Percentiles rank a stretch among this genome's conserved stretches.
Conservation (phyloP, 345 rosid genomes). For the Psidium guajava region DNA sequence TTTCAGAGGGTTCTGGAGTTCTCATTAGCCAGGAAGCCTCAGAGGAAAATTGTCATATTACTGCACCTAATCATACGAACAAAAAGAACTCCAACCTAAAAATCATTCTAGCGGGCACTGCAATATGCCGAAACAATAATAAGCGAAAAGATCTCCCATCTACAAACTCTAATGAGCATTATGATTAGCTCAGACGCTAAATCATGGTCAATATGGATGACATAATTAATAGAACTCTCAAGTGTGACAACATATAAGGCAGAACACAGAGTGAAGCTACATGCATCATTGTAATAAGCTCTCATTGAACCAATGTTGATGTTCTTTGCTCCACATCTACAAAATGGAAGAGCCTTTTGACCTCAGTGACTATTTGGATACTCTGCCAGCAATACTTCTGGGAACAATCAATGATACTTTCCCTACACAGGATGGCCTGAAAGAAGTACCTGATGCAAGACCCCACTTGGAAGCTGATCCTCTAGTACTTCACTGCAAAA, state of each 20-base stretch:
- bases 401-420: not conserved
- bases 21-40: not conserved
- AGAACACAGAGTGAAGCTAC: not conserved
- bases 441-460: slow-evolving; percentile 59
- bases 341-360: not conserved
- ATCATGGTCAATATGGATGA: not conserved
- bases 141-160: not conserved
- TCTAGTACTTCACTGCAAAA: slow-evolving; percentile 68
- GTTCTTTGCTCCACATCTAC: not conserved
- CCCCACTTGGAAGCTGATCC: slow-evolving; percentile 48
- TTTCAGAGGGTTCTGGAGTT: not conserved
- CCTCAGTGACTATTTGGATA: not conserved
- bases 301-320: not conserved
- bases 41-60: not conserved
- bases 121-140: not conserved
- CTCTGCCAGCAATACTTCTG: not conserved
- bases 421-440: not conserved
- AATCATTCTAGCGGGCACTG: not conserved
- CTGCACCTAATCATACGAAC: not conserved
- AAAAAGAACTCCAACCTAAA: not conserved
- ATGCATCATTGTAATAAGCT: not conserved
- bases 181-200: not conserved
- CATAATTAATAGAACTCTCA: not conserved
- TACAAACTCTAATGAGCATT: not conserved
- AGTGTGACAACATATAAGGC: not conserved